These are phyloP conservation scores for Eremothecium sinecaudum DNA, from an alignment of 1,139 yeast genomes.

Conservation along the genomic window DNA sequence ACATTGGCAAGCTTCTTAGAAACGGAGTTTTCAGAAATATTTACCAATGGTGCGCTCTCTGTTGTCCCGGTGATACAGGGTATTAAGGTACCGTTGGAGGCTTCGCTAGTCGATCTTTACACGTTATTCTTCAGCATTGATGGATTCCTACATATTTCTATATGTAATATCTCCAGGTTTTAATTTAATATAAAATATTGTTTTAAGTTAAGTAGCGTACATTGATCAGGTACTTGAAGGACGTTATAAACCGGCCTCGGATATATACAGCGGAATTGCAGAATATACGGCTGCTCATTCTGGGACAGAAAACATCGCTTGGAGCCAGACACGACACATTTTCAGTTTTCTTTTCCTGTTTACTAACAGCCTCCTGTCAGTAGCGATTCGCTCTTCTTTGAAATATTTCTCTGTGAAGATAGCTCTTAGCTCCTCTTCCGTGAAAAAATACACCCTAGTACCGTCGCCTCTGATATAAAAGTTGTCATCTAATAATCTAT, in stretches of 20 bases:
- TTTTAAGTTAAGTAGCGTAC: constrained; percentile 3
- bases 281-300: no score
- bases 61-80: constrained; percentile 58
- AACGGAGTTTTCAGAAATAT: constrained; percentile 38
- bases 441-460: constrained; percentile 91
- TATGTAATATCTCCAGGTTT: constrained; percentile 1
- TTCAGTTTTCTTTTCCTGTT: constrained; percentile 85
- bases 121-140: constrained; percentile 52
- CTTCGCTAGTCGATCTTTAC: constrained; percentile 47
- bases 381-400: constrained; percentile 63
- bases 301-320: constrained; percentile 64
- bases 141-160: constrained; percentile 58
- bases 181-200: no score
- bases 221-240: constrained; percentile 1
- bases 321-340: constrained; percentile 97
- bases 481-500: constrained; percentile 78
- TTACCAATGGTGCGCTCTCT: constrained; percentile 31
- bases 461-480: constrained; percentile 97
- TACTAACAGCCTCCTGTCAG: constrained; percentile 83
- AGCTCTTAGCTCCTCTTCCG: constrained; percentile 77
- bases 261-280: no score
- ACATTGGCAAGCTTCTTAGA: constrained; percentile 37
- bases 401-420: constrained; percentile 63
- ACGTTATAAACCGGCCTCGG: background rate
- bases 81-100: constrained; percentile 39